A percentile compares a stretch with the other conserved stretches of the same genome.
These are phyloP conservation scores for Debaryomyces subglobosus DNA, from an alignment of 1,139 yeast genomes.

Conservation along the genomic window DNA sequence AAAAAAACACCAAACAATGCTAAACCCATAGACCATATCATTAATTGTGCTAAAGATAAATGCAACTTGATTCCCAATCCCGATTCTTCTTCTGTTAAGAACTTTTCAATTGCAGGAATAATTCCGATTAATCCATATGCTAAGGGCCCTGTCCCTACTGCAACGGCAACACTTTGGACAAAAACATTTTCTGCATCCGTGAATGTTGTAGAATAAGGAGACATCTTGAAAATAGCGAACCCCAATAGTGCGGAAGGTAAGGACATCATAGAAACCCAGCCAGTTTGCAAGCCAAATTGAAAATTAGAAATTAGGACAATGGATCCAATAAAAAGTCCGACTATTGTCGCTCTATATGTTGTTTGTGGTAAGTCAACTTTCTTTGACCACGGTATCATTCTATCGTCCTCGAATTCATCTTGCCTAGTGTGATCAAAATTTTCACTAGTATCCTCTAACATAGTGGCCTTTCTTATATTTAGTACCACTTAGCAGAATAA, in stretches of 20 bases:
- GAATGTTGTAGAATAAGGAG: constrained; percentile 53
- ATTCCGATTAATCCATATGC: constrained; percentile 96
- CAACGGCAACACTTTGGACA: constrained; percentile 90
- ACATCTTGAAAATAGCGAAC: constrained; percentile 72
- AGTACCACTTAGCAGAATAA: neutral
- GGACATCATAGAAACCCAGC: constrained; percentile 99
- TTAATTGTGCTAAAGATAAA: constrained; percentile 52
- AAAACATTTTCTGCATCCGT: constrained; percentile 93
- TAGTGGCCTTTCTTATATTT: neutral
- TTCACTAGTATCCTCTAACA: neutral
- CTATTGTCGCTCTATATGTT: constrained; percentile 69
- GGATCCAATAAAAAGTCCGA: constrained; percentile 79
- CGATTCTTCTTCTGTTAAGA: constrained; percentile 75
- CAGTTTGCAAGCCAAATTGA: constrained; percentile 95
- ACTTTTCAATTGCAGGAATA: constrained; percentile 94
- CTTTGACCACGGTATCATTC: constrained; percentile 23
- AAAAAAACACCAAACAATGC: constrained; percentile 95
- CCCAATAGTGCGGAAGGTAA: constrained; percentile 90
- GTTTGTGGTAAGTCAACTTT: constrained; percentile 59
- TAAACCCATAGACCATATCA: constrained; percentile 82
- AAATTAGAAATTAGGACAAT: constrained; percentile 84
- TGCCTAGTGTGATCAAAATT: neutral
- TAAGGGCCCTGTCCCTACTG: constrained; percentile 96
- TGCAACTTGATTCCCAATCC: constrained; percentile 54
- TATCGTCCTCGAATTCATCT: neutral